These are phyloP conservation scores for Chlorella sp. DNA, from an alignment of 139 green algal genomes.

Conservation along the genomic window DNA sequence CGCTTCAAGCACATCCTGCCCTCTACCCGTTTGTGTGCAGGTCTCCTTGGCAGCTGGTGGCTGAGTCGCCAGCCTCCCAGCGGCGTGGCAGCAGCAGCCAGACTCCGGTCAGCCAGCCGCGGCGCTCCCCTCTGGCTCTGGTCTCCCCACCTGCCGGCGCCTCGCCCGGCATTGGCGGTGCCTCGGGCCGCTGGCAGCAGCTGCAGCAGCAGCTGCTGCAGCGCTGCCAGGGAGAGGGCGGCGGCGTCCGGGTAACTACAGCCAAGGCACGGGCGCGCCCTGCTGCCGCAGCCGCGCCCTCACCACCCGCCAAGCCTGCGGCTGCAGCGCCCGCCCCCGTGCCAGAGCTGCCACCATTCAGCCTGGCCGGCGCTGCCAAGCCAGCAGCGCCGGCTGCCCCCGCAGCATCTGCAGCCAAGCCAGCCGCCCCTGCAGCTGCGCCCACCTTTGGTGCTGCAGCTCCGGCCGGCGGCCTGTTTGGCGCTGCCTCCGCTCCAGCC, in stretches of 20 bases:
- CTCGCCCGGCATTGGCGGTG: background rate
- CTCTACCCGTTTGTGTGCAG: too few species aligned
- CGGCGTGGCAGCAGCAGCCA: conserved; percentile 12
- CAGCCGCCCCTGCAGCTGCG: background rate
- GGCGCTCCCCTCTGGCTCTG: background rate
- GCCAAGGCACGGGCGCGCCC: conserved; percentile 7
- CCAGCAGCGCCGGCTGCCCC: background rate
- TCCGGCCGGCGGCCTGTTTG: background rate
- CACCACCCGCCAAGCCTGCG: background rate
- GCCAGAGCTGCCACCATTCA: conserved; percentile 13
- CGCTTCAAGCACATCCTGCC: too few species aligned
- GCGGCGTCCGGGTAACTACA: conserved; percentile 26
- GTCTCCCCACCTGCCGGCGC: background rate
- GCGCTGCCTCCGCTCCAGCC: background rate
- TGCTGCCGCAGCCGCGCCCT: background rate
- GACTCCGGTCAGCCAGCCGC: background rate
- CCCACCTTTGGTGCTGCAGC: background rate
- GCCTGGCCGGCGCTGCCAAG: background rate
- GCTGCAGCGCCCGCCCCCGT: background rate
- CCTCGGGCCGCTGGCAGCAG: background rate
- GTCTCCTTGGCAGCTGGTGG: conserved; percentile 16
- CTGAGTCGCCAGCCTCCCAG: background rate
- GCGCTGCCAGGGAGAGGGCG: conserved; percentile 18
- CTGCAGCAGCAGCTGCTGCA: conserved; percentile 33
- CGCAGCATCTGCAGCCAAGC: background rate